Conservation (phyloP, 441 rosid genomes). For the Erodium trifolium region DNA sequence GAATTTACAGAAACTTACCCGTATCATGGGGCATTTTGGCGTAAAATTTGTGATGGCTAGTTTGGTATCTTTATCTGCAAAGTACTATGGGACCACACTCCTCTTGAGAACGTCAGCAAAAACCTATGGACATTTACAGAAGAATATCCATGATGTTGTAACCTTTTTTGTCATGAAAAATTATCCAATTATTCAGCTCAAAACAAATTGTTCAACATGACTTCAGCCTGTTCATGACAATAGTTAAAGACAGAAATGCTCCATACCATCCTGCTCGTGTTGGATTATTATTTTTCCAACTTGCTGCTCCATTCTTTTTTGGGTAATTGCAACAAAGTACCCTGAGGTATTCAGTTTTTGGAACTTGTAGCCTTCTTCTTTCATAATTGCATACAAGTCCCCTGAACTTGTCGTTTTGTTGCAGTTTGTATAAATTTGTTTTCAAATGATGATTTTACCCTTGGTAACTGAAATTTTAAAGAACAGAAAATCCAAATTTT, state of each 20-base stretch:
- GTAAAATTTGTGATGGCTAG: constrained; percentile 6
- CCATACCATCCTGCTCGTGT: constrained; percentile 35
- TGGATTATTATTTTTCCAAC: constrained; percentile 17
- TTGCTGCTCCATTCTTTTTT: not conserved
- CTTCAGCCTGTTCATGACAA: constrained; percentile 32
- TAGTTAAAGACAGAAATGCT: constrained; percentile 30
- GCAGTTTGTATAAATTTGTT: no score
- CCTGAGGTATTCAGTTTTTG: no score
- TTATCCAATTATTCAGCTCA: constrained; percentile 29
- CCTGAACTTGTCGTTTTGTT: no score
- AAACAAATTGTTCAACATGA: constrained; percentile 35
- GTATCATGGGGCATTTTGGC: constrained; percentile 20
- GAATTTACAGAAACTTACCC: not conserved
- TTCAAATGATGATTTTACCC: no score
- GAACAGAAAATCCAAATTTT: no score
- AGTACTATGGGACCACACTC: constrained; percentile 39
- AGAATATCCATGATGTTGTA: constrained; percentile 51
- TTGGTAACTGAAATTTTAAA: no score
- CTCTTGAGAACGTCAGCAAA: constrained; percentile 33
- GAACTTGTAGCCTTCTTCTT: no score
- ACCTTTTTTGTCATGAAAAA: constrained; percentile 30
- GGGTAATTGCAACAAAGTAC: no score
- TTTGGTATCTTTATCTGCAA: constrained; percentile 46
- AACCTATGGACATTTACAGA: constrained; percentile 44
- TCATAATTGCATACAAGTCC: no score